Evolutionary conservation across 2,329 filamentous ascomycete genomes (phyloP).

Genomic region (Cordyceps sp.): DNA sequence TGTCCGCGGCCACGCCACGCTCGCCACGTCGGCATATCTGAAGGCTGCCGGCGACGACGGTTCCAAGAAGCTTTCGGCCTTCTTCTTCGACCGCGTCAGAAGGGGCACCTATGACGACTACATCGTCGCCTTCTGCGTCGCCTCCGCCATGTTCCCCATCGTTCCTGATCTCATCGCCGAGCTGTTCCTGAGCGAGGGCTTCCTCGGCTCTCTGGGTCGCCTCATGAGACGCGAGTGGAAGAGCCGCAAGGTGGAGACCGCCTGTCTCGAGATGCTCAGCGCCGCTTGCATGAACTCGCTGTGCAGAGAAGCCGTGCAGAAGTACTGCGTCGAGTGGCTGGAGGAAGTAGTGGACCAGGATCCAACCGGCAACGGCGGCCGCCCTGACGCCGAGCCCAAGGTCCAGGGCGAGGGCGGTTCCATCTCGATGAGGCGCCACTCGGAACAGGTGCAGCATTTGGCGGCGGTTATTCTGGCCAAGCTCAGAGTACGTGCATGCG

Average conservation of each 20-base stretch:
- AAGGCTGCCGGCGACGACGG: conserved; percentile 60
- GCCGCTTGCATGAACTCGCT: conserved; percentile 73
- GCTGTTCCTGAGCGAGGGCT: conserved; percentile 79
- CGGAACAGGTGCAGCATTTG: conserved; percentile 42
- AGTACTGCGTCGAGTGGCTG: conserved; percentile 76
- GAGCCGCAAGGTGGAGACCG: conserved; percentile 70
- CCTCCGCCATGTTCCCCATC: conserved; percentile 73
- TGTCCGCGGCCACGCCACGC: conserved; percentile 64
- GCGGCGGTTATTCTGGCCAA: conserved; percentile 67
- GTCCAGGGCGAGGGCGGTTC: conserved; percentile 43
- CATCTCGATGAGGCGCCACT: conserved; percentile 44
- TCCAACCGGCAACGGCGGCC: conserved; percentile 34
- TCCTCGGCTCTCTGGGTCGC: conserved; percentile 59
- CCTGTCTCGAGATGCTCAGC: conserved; percentile 77
- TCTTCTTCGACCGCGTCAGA: conserved; percentile 56
- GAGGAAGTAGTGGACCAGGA: conserved; percentile 67
- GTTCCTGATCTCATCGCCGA: conserved; percentile 57
- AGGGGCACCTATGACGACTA: conserved; percentile 74
- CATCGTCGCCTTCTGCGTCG: conserved; percentile 86
- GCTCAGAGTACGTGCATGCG: conserved; percentile 32
- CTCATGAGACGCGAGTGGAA: conserved; percentile 69
- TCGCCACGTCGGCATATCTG: conserved; percentile 71
- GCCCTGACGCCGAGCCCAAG: conserved; percentile 34
- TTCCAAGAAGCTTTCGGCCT: conserved; percentile 50
- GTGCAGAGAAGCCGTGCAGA: conserved; percentile 70